Percentiles rank a stretch among this genome's conserved stretches.
These are phyloP conservation scores for Rhodomyrtus tomentosa DNA, from an alignment of 345 rosid species.

Conservation along the genomic window DNA sequence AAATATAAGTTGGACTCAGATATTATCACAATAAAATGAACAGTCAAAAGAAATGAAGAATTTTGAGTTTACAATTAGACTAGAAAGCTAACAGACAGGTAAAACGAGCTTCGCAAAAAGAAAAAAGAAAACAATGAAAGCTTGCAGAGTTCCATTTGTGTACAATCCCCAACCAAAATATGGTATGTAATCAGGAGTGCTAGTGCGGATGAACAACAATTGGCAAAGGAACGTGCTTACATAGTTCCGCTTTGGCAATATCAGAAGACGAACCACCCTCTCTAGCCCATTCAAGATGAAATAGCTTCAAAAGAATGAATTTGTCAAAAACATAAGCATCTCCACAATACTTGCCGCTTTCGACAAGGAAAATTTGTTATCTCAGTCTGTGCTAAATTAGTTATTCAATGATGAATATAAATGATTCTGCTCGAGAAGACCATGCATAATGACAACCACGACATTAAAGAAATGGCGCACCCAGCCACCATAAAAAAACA, in stretches of 20 bases:
- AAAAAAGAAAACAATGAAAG: neutral
- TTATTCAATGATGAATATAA: neutral
- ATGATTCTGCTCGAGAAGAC: neutral
- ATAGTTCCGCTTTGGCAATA: slow-evolving; percentile 84
- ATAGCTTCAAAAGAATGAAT: slow-evolving; percentile 30
- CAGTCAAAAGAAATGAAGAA: neutral
- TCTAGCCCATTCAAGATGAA: slow-evolving; percentile 90
- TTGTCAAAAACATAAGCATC: neutral
- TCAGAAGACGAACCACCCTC: slow-evolving; percentile 77
- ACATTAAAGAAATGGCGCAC: neutral
- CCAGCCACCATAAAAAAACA: neutral
- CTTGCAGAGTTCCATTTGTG: neutral
- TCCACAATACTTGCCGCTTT: neutral
- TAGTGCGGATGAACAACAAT: neutral
- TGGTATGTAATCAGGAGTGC: neutral
- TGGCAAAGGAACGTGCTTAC: slow-evolving; percentile 34
- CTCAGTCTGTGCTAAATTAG: neutral
- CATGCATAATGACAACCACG: neutral
- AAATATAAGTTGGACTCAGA: slow-evolving; percentile 15
- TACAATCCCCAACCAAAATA: neutral
- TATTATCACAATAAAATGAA: neutral
- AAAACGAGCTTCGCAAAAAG: neutral
- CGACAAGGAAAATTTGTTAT: neutral
- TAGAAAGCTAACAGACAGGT: neutral
- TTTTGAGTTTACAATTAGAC: neutral